Evolutionary conservation across 768 basidiomycete species (phyloP), one percentile per base, ranked within the genome.

Genomic region (Lactarius hatsudake): DNA sequence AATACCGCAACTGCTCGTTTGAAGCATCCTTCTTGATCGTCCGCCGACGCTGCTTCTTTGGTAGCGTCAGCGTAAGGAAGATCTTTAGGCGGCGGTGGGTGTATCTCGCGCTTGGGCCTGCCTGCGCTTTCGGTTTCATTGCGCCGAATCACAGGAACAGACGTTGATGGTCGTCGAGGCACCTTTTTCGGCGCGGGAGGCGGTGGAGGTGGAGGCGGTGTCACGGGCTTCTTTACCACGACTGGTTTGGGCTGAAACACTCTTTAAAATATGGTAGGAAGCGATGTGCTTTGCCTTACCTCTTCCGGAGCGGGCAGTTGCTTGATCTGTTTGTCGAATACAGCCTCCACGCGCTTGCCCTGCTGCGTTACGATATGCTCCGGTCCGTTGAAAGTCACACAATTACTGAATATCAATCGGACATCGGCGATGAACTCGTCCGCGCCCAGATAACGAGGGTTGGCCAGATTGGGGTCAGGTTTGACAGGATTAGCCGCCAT

Each of bases 91-190:
- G 94, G 90, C 13, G 96, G 96, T 4, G 96, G 93, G 74, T 98
- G 96, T 34, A 98, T 96, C 77, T 99, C 97, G 62, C 97, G 92
- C 79, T 98, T 98, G 2, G 96, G 96, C n/a, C 97, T 87, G 28
- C 85, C 84, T 30, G 78, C 80, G 67, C 82, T 81, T 65, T 83
- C 82, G 17, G 76, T 76, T 6, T 93, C 92, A 30, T 87, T 89
- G 56, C 94, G 91, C 63, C 94, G 86, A 71, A 94, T 91, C 65
- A 87, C 86, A 51, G 94, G 93, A 2, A 93, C 82, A 12, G 92
- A 89, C 2, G 90, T 87, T 18, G 94, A 96, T 1, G 88, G 80
- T 62, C 93, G 87, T 32, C 94, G 87, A 10, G 76, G 79, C 13
- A 74, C 74, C 68, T 79, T 80, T 74, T 85, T 83, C 32, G 82